Evolutionary conservation across 1,284 basidiomycete species (phyloP).

Genomic region (Inonotus hispidus): DNA sequence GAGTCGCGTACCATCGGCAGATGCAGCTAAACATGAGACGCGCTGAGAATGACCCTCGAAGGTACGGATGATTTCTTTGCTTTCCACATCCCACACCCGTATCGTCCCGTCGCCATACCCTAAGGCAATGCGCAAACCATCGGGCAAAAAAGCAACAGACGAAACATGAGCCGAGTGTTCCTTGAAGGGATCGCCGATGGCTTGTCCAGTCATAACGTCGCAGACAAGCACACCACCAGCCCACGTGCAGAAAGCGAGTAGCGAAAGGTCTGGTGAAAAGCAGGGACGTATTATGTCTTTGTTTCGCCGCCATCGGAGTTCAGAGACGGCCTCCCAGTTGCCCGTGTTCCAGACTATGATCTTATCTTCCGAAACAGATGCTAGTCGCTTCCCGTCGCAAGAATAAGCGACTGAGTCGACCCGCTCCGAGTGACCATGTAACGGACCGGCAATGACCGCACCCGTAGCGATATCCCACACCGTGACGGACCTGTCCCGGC

Average conservation of each 20-base stretch:
- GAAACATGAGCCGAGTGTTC: not conserved
- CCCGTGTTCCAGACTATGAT: not conserved
- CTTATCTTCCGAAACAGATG: not conserved
- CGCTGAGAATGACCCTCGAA: not conserved
- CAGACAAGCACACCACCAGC: not conserved
- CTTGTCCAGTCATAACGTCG: not conserved
- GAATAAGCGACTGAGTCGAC: conserved; percentile 2
- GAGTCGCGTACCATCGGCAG: not conserved
- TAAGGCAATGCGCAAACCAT: conserved; percentile 46
- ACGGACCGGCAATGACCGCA: not conserved
- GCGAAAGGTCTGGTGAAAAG: not conserved
- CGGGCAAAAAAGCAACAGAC: conserved; percentile 12
- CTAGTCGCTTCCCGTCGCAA: not conserved
- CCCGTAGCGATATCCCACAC: not conserved
- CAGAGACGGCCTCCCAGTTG: not conserved
- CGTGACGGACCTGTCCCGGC: not conserved
- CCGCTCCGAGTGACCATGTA: not conserved
- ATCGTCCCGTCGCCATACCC: conserved; percentile 99
- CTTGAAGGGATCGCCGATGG: not conserved
- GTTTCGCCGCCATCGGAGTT: not conserved
- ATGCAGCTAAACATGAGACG: not conserved
- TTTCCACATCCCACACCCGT: conserved; percentile 76
- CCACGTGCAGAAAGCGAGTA: not conserved
- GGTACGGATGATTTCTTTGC: not conserved
- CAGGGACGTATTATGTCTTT: not conserved